Conservation (phyloP, 805 yeast species). For the Brettanomyces nanus region DNA sequence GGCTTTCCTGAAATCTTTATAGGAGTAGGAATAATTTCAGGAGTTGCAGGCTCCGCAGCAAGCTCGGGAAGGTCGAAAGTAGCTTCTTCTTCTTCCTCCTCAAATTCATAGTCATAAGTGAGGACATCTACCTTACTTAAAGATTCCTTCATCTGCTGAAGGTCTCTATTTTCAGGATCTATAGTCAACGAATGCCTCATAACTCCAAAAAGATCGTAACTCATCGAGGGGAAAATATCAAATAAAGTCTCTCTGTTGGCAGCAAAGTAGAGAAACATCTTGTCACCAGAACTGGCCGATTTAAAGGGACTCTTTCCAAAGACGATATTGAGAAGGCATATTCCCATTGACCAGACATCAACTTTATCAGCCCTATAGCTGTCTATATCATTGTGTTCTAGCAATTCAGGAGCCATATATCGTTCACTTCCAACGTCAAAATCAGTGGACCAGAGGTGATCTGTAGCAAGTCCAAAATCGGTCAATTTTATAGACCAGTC, state of each 20-base stretch:
- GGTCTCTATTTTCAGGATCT: slow-evolving; percentile 79
- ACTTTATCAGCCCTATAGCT: slow-evolving; percentile 72
- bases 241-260: slow-evolving; percentile 81
- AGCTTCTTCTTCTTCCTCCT: slow-evolving; percentile 17
- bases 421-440: slow-evolving; percentile 86
- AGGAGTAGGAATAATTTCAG: not conserved
- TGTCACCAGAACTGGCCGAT: slow-evolving; percentile 69
- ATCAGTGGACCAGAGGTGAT: slow-evolving; percentile 47
- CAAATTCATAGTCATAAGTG: slow-evolving; percentile 74
- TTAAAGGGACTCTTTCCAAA: slow-evolving; percentile 84
- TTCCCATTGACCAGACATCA: slow-evolving; percentile 87
- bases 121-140: slow-evolving; percentile 53
- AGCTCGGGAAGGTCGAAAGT: slow-evolving; percentile 9
- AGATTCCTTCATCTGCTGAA: slow-evolving; percentile 52
- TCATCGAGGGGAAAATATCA: slow-evolving; percentile 86
- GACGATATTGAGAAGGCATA: slow-evolving; percentile 73
- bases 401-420: slow-evolving; percentile 92
- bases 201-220: slow-evolving; percentile 79
- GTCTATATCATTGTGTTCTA: slow-evolving; percentile 46
- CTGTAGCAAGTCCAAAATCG: slow-evolving; percentile 55
- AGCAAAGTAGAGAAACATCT: slow-evolving; percentile 77
- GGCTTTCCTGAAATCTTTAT: not conserved
- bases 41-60: not conserved
- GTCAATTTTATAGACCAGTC: slow-evolving; percentile 52
- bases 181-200: slow-evolving; percentile 69